These are phyloP conservation scores for Linanthus parryae DNA, from an alignment of 148 eudicot species.

Conservation along the genomic window DNA sequence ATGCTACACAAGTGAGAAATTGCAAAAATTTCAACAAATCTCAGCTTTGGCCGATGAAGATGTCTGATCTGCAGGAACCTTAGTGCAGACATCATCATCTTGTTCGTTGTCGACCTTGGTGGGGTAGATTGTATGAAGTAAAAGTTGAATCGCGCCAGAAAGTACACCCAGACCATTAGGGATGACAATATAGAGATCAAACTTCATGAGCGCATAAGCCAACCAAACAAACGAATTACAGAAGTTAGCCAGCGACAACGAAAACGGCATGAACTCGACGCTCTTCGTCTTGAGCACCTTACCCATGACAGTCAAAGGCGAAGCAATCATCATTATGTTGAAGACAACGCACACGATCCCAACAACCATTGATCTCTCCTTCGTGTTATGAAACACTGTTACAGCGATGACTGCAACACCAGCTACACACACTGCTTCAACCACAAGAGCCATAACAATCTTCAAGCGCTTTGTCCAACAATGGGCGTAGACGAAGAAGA, in stretches of 20 bases:
- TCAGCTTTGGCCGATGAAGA: too few species aligned
- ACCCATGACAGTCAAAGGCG: constrained; percentile 68
- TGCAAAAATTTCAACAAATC: too few species aligned
- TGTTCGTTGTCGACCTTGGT: too few species aligned
- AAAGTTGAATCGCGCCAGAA: too few species aligned
- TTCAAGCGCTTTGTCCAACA: constrained; percentile 22
- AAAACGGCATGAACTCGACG: constrained; percentile 86
- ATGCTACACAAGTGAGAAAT: too few species aligned
- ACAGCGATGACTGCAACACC: constrained; percentile 25
- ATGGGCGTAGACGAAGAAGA: constrained; percentile 48
- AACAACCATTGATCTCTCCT: constrained; percentile 39
- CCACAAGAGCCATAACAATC: constrained; percentile 18
- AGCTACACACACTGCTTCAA: constrained; percentile 31
- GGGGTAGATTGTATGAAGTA: too few species aligned
- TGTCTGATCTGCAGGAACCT: too few species aligned
- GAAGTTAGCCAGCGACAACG: constrained; percentile 55
- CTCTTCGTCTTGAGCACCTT: constrained; percentile 64
- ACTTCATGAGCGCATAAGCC: not conserved
- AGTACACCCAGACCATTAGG: too few species aligned
- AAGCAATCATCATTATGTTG: constrained; percentile 52
- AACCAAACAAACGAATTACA: constrained; percentile 57
- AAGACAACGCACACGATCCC: constrained; percentile 54
- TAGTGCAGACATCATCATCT: too few species aligned
- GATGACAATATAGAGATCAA: constrained; percentile 25
- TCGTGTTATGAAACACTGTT: constrained; percentile 24